Percentiles rank a stretch among this genome's conserved stretches.
Conservation (phyloP, 1,284 basidiomycete genomes). For the Microbotryum violaceum region DNA sequence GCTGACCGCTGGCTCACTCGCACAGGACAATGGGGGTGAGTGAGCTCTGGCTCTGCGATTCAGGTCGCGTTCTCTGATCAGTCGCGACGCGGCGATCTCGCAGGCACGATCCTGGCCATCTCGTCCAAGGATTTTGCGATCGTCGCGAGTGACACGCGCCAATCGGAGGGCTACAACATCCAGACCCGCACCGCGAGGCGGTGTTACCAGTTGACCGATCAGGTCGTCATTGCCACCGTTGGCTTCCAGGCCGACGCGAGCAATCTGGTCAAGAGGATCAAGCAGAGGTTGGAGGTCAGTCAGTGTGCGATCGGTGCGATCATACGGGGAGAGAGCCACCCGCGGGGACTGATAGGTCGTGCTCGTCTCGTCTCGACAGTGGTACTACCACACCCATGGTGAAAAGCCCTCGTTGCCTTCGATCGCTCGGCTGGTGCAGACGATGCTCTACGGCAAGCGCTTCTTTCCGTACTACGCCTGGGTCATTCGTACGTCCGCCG, state of each 20-base stretch:
- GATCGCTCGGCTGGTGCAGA: conserved; percentile 88
- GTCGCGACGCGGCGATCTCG: conserved; percentile 35
- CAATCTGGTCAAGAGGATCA: conserved; percentile 89
- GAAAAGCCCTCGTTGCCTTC: conserved; percentile 87
- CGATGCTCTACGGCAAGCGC: conserved; percentile 85
- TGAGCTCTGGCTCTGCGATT: too few species aligned
- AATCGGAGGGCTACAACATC: conserved; percentile 87
- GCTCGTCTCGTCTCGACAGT: conserved; percentile 48
- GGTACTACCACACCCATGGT: conserved; percentile 88
- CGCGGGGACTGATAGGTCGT: not conserved
- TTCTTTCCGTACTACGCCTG: conserved; percentile 97
- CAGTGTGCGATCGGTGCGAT: not conserved
- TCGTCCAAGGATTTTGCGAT: conserved; percentile 84
- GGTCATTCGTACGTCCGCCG: conserved; percentile 78
- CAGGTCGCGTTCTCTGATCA: too few species aligned
- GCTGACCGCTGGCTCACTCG: too few species aligned
- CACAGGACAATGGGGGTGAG: too few species aligned
- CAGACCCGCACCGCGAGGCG: conserved; percentile 94
- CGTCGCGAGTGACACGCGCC: conserved; percentile 88
- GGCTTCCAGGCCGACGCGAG: conserved; percentile 93
- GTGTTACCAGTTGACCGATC: conserved; percentile 81
- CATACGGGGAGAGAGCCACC: too few species aligned
- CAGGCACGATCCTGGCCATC: conserved; percentile 89
- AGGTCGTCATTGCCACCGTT: conserved; percentile 82
- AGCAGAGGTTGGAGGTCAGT: conserved; percentile 78